Evolutionary conservation across 192 early-diverging fungal species (phyloP), one percentile per base, ranked within the genome.

Genomic region (Diversispora epigaea): DNA sequence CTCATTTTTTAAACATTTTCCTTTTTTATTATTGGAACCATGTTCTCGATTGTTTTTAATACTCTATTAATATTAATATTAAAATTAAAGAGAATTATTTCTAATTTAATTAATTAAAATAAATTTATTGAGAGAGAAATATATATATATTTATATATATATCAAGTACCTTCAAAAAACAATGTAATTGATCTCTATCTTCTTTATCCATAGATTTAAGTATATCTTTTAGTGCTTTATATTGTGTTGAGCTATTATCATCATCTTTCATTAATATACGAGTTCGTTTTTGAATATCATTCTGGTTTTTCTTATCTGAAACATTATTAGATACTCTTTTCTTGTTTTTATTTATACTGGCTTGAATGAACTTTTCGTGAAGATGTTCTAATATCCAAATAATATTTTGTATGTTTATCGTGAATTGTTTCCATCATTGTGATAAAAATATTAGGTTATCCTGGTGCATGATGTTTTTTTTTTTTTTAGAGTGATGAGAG

Each of bases 301-400:
- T 14, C 4, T 19, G 21, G 22, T 32, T 22, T 60, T 22, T 64
- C 15, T 44, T n/a, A 10, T 45, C n/a, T 14, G 21, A 4, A 12
- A 44, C 39, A 4, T 11, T 11, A 54, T 17, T 17, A 64, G 40
- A n/a, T 17, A 7, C 5, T 64, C n/a, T 64, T 7, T 41, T 14
- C 10, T 15, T 64, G n/a, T 64, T 62, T 3, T 40, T 62, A 14
- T 39, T 39, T 3, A 64, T 64, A 19, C 62, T 64, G 6, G 40
- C 62, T 44, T 40, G 62, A 64, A 64, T 64, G 43, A 64, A 64
- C 8, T 64, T n/a, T 17, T 64, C 62, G n/a, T 64, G 62, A 44
- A 64, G n/a, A 41, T 64, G 39, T 10, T n/a, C 62, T 64, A 64
- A 39, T 15, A 15, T 62, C 25, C 25, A 2, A 32, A 32, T 32